phyloP scores from a whole-genome alignment of 2,329 filamentous ascomycete genomes.

The Sporothrix euskadiensis region DNA sequence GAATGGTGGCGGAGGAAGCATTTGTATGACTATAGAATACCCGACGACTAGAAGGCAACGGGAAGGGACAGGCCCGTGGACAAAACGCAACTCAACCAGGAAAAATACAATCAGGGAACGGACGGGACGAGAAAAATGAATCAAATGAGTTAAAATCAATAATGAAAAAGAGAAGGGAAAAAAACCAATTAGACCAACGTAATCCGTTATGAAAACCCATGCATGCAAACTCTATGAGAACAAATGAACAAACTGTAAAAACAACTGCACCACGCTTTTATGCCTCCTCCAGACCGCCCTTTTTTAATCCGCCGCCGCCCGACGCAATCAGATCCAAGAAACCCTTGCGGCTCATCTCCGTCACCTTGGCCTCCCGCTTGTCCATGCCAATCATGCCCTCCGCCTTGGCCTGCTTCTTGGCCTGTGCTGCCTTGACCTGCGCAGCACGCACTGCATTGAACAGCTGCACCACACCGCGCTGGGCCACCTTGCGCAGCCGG shows the following conservation, averaged over 20 bases:
- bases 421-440: constrained; percentile 83
- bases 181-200: not conserved
- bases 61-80: constrained; percentile 9
- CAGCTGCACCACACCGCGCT: constrained; percentile 90
- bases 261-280: constrained; percentile 33
- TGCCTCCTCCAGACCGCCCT: constrained; percentile 60
- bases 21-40: constrained; percentile 23
- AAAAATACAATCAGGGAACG: not conserved
- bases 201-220: not conserved
- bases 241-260: not conserved
- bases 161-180: not conserved
- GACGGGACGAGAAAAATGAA: not conserved
- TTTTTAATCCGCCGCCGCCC: constrained; percentile 60
- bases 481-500: constrained; percentile 79
- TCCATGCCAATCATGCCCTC: constrained; percentile 76
- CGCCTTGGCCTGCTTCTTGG: constrained; percentile 67
- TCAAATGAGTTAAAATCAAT: not conserved
- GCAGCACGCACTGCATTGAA: constrained; percentile 95
- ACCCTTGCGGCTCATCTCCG: constrained; percentile 95
- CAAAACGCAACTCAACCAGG: constrained; percentile 24
- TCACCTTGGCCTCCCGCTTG: constrained; percentile 81
- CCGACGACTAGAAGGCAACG: constrained; percentile 15
- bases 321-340: constrained; percentile 87
- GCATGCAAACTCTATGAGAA: not conserved
- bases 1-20: not conserved